Base-by-base conservation (phyloP, 2,329 filamentous ascomycete species). In the Fusarium marasasianum region DNA sequence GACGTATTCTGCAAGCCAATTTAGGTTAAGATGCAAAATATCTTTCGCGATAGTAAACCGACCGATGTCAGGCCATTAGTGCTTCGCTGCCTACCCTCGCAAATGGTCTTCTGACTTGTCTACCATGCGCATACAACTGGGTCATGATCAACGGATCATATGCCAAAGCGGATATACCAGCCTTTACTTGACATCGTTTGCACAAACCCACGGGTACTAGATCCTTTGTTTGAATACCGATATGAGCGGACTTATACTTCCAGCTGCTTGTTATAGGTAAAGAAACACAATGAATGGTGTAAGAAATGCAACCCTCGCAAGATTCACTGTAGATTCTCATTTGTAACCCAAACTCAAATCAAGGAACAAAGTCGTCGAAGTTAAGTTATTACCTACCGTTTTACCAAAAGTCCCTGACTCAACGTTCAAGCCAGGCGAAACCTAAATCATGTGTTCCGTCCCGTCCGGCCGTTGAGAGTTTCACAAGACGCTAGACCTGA, bases 391-490 rank as follows among this genome's bases (percentile, higher is more conserved):
- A 35, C 33, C 15, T 35, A 41, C 26, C n/a, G 35, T 43, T 48
- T 53, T 50, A 2, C n/a, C 44, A 31, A 29, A 47, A 22, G 41
- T 29, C 11, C 33, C n/a, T 31, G 45, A 48, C 41, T 68, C 40
- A 60, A 71, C 45, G 47, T 43, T 18, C 47, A 66, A 55, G n/a
- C 43, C 66, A 63, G 38, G 33, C 43, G 31, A 29, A 69, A 68
- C 55, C 37, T 54, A 40, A 63, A 63, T 63, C 43, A 48, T 44
- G 33, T 45, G 55, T 40, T 48, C 51, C 55, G 29, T 40, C 57
- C 41, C 55, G 29, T 51, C 67, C n/a, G 38, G 31, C 51, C 29
- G 31, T 54, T 54, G 24, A 51, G 45, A 38, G 58, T 63, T 63
- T 18, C 58, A 63, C 47, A 53, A 17, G 20, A 37, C 47, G 37